phyloP scores from a whole-genome alignment of 495 filamentous ascomycete genomes.

The Parathielavia hyrcaniae region DNA sequence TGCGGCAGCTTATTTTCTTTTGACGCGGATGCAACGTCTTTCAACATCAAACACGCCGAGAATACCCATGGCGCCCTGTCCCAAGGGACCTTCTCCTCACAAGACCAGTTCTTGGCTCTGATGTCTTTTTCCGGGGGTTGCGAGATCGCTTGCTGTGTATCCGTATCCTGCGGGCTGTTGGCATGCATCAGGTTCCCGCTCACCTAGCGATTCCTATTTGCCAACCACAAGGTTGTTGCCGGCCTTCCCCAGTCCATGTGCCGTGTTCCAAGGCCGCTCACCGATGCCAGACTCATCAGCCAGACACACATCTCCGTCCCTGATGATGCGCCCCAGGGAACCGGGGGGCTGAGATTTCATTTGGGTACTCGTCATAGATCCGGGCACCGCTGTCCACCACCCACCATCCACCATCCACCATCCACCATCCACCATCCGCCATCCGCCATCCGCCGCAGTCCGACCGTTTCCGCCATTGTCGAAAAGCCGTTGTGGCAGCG shows the following conservation, averaged over 20 bases:
- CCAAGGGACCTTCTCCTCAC: too few relatives aligned
- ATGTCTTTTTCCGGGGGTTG: too few relatives aligned
- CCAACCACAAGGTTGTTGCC: constrained; percentile 8
- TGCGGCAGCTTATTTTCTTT: too few relatives aligned
- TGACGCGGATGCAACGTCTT: too few relatives aligned
- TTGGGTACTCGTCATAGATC: too few relatives aligned
- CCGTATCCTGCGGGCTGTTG: not conserved
- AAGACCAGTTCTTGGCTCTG: too few relatives aligned
- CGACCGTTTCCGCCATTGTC: not conserved
- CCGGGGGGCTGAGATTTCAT: too few relatives aligned
- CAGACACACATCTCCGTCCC: constrained; percentile 27
- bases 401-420: not conserved
- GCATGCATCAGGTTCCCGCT: constrained; percentile 21
- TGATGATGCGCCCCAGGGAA: not conserved
- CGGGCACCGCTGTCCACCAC: too few relatives aligned
- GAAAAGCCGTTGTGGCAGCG: not conserved
- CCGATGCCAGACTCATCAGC: constrained; percentile 17
- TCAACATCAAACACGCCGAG: too few relatives aligned
- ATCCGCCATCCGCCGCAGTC: not conserved
- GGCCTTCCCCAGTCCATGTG: not conserved
- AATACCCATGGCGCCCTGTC: too few relatives aligned
- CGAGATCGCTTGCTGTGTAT: too few relatives aligned
- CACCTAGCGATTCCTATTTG: constrained; percentile 9
- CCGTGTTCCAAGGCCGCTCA: not conserved
- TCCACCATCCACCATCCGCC: not conserved